Evolutionary conservation across 495 filamentous ascomycete genomes (phyloP), one percentile per base, ranked within the genome.

Genomic region (Astrothelium subdiscretum): DNA sequence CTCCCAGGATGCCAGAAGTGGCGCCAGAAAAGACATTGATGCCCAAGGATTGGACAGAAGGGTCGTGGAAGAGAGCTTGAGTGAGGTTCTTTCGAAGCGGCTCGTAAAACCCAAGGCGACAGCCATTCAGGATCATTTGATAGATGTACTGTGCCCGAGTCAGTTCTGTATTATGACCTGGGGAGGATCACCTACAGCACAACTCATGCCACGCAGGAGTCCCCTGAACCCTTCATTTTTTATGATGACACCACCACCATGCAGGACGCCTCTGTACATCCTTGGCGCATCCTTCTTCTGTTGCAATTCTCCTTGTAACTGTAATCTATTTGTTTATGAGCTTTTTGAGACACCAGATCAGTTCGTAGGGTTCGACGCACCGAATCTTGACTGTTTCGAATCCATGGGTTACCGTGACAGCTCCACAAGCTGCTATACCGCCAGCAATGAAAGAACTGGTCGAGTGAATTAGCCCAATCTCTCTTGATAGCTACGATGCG

Each of bases 321-420:
- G 94, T 78, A 98, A 82, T 66, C 90, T 92, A 67, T 60, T 26
- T 0, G 57, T 5, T 22, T 48, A 32, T 63, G 2, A 70, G 64
- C 62, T 32, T 8, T 10, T 54, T 8, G 5, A 54, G 24, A 29
- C 6, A 5, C 20, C 24, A 12, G 20, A 27, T 5, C 6, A 3
- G 29, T 11, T 10, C 24, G 24, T 54, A 10, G n/a, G 22, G 13
- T 31, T 38, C 15, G 12, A 60, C 77, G 60, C 70, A 92, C 88
- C 92, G 89, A 72, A 97, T 99, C 84, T 99, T 99, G 62, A 97
- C 91, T 6, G 94, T 97, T 76, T 99, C 94, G 78, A 97, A 97
- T 63, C 91, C 90, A 74, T 99, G 94, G 42, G 94, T 99, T 54
- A 95, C 92, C 3, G 94, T 97, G 59, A 99, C 95, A 59, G 94